Base-by-base conservation (phyloP, 805 yeast species). In the Tetrapisispora phaffii region DNA sequence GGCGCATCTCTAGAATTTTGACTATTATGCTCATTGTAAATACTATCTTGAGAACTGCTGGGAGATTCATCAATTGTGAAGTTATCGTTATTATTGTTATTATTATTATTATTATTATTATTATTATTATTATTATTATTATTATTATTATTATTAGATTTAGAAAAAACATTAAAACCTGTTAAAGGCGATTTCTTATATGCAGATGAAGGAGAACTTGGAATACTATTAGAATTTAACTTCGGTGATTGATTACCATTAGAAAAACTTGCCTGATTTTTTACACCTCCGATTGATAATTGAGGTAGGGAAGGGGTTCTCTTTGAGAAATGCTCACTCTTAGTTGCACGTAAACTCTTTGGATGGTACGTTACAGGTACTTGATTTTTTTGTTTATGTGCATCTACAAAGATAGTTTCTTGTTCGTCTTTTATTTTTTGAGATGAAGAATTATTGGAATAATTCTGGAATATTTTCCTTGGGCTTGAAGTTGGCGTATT, bases 101-200 rank as follows among this genome's bases (percentile, higher is more conserved):
- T 55, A 35, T 42, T 47, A n/a, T 16, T 38, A 28, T 26, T 21
- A 6, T 38, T 24, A 26, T 17, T 26, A 19, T 26, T 28, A 37
- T 59, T 61, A 42, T 55, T 58, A 8, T 59, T 55, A 35, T 16
- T 38, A 28, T 26, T 21, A 6, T 38, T 24, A 26, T 17, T 26
- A 19, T 26, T 28, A 37, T 59, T 61, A 42, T 55, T 58, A 8
- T 59, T 55, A 35, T 42, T 47, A n/a, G 65, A 58, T 44, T 60
- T 59, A 15, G 57, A 51, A 44, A 62, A 62, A 7, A 61, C 46
- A 3, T 62, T 60, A 47, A 62, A 60, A 4, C 60, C 58, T 45
- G 60, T 65, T 35, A 61, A 49, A 12, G 67, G 65, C 5, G 67
- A 61, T 44, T 57, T 60, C 45, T 52, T 61, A 2, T 58, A 42